Percentiles rank a stretch among this genome's conserved stretches.
These are phyloP conservation scores for Mycena kentingensis DNA, from an alignment of 768 basidiomycete species.

Conservation along the genomic window DNA sequence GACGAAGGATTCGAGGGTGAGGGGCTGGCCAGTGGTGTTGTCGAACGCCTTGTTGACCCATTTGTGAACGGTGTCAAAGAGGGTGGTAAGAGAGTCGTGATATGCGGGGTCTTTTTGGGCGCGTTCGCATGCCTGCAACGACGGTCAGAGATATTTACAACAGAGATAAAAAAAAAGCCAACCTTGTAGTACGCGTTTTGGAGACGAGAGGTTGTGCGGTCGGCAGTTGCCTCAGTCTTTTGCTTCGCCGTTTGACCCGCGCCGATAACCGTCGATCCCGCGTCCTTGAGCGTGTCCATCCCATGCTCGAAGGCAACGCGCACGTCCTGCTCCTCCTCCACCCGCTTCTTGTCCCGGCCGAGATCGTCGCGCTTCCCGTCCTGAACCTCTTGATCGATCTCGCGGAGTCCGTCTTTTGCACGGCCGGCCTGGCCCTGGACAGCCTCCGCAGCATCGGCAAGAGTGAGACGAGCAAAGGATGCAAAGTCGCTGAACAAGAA, in stretches of 20 bases:
- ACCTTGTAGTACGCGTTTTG: constrained; percentile 59
- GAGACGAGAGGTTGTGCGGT: constrained; percentile 45
- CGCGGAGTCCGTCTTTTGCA: constrained; percentile 55
- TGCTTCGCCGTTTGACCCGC: constrained; percentile 45
- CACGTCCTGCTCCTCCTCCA: constrained; percentile 51
- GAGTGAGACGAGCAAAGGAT: constrained; percentile 62
- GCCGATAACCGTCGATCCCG: constrained; percentile 60
- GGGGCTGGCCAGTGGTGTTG: constrained; percentile 43
- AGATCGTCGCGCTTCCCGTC: constrained; percentile 59
- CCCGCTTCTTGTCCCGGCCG: constrained; percentile 53
- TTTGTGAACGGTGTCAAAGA: constrained; percentile 59
- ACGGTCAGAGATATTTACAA: neutral
- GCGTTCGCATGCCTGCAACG: constrained; percentile 60
- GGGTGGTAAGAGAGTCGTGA: constrained; percentile 53
- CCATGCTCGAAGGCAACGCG: constrained; percentile 63
- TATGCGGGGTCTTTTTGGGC: constrained; percentile 65
- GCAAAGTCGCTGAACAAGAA: constrained; percentile 62
- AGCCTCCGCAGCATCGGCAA: constrained; percentile 67
- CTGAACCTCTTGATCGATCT: constrained; percentile 60
- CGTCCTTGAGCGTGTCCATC: constrained; percentile 64
- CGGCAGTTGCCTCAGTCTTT: constrained; percentile 45
- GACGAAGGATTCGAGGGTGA: constrained; percentile 38
- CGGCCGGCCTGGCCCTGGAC: constrained; percentile 52
- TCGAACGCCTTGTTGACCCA: constrained; percentile 58
- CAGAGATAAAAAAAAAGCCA: constrained; percentile 4